Base-by-base conservation (phyloP, 768 basidiomycete genomes). In the Leccinum boreale region DNA sequence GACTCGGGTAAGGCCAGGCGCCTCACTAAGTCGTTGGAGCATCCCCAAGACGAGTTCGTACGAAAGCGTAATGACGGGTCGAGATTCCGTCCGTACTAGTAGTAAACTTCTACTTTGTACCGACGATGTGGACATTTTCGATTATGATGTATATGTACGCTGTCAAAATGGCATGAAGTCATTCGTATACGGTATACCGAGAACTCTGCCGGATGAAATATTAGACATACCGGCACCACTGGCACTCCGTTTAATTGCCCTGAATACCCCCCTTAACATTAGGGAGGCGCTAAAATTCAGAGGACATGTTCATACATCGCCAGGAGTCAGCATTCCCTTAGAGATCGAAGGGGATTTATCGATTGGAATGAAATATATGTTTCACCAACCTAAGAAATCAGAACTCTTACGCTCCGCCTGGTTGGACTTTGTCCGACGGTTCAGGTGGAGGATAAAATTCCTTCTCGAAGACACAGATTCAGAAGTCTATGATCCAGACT, bases 401-500 rank as follows among this genome's bases (percentile, higher is more conserved):
- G 7, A 50, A 2, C 15, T 60, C 0, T 53, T 63, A 3, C 4
- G 0, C 2, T 3, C 17, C 1, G 62, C 62, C 3, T 63, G 57
- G 57, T 12, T 12, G 0, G 62, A 63, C 26, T 62, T 62, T 26
- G 54, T n/a, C 24, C 19, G 61, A 1, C n/a, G 42, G 0, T 42
- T 42, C 7, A 5, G 59, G 0, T 63, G 62, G 62, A 5, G 44
- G 2, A 8, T 61, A 1, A 36, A 54, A 0, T 62, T 62, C 5
- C 0, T 14, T 0, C n/a, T 62, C 28, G 45, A 57, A 6, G 52
- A n/a, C 1, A 5, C 44, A 4, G 7, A 48, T 0, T 15, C 2
- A 0, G 2, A 31, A 31, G 2, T 11, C 4, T 63, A 63, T n/a
- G 62, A 63, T 39, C 55, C 59, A 0, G 62, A 63, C 5, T 63